Evolutionary conservation across 768 basidiomycete species (phyloP).

Genomic region (Pleurotus sapidus): DNA sequence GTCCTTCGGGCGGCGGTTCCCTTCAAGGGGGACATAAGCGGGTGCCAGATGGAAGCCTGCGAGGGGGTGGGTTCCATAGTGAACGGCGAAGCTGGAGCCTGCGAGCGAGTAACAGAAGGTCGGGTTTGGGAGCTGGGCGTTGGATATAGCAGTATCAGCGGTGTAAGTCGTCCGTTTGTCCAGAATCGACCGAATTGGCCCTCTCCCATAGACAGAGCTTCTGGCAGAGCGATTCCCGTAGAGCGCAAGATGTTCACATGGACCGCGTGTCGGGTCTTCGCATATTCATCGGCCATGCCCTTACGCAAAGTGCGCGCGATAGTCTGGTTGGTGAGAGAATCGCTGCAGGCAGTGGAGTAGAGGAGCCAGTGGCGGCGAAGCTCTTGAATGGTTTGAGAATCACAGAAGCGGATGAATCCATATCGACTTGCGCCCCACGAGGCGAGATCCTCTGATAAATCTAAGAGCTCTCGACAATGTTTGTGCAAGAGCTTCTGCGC

Average conservation of each 20-base stretch:
- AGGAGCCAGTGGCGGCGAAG: slow-evolving; percentile 27
- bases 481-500: slow-evolving; percentile 18
- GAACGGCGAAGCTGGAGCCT: slow-evolving; percentile 27
- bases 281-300: not conserved
- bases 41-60: slow-evolving; percentile 29
- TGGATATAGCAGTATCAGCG: slow-evolving; percentile 10
- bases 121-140: slow-evolving; percentile 28
- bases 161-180: slow-evolving; percentile 25
- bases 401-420: slow-evolving; percentile 26
- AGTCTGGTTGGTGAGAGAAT: too few species aligned
- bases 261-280: not conserved
- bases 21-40: slow-evolving; percentile 12
- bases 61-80: slow-evolving; percentile 31
- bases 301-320: not conserved
- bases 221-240: not conserved
- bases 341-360: slow-evolving; percentile 15
- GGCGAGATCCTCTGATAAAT: slow-evolving; percentile 15
- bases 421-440: slow-evolving; percentile 27
- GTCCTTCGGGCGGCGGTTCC: not conserved
- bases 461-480: slow-evolving; percentile 28
- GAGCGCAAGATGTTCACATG: not conserved
- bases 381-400: slow-evolving; percentile 25
- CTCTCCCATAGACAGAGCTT: not conserved
- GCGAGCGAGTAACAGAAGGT: slow-evolving; percentile 28
- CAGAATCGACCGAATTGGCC: slow-evolving; percentile 20